phyloP scores from a whole-genome alignment of 495 filamentous ascomycete genomes.

The Achaetomiella virescens region DNA sequence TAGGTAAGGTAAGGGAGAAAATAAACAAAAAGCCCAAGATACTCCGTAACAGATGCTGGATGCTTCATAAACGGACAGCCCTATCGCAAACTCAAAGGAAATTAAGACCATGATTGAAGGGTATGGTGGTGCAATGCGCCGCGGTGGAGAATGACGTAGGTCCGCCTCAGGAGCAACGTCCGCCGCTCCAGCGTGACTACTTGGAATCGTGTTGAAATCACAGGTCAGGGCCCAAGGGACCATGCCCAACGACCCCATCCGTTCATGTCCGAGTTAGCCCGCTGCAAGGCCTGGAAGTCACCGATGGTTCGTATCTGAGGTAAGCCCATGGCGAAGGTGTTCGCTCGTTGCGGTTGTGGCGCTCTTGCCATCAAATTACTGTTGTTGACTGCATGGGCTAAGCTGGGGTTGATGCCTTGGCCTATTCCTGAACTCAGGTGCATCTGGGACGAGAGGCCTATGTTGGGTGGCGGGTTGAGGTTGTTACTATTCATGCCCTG shows the following conservation, averaged over 20 bases:
- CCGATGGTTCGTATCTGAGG: conserved; percentile 41
- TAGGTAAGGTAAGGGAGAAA: background rate
- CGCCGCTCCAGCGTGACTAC: conserved; percentile 20
- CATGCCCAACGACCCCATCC: conserved; percentile 35
- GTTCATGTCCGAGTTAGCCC: conserved; percentile 37
- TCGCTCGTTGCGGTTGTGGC: conserved; percentile 34
- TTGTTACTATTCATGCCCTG: conserved; percentile 32
- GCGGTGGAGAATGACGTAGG: too few relatives aligned
- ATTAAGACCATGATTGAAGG: background rate
- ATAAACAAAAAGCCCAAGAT: conserved; percentile 3
- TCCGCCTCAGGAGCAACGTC: background rate
- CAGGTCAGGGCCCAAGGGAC: conserved; percentile 26
- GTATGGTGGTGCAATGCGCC: too few relatives aligned
- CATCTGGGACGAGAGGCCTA: conserved; percentile 21
- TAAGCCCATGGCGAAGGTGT: conserved; percentile 35
- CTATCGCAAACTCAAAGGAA: conserved; percentile 9
- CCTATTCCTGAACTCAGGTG: conserved; percentile 33
- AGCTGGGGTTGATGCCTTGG: conserved; percentile 22
- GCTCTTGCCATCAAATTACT: conserved; percentile 33
- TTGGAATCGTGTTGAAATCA: conserved; percentile 32
- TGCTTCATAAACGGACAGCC: conserved; percentile 1
- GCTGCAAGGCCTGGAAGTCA: conserved; percentile 42
- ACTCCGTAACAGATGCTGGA: conserved; percentile 18
- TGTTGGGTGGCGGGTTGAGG: conserved; percentile 25
- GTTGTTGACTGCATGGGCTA: conserved; percentile 18